Evolutionary conservation across 1,139 yeast species (phyloP).

Genomic region (Geotrichum citri-aurantii): DNA sequence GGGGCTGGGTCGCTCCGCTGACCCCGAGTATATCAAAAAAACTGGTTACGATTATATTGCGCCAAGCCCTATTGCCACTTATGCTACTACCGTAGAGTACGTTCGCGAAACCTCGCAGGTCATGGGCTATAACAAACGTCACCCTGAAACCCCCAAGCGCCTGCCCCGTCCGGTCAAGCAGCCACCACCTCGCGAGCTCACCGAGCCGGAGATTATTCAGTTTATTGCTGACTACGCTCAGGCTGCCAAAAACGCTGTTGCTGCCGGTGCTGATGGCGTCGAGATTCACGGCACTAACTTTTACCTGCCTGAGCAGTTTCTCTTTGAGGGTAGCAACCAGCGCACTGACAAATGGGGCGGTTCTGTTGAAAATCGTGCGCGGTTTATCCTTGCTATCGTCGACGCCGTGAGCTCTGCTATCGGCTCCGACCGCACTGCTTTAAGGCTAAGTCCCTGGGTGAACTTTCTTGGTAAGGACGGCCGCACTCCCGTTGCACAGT

Average conservation of each 20-base stretch:
- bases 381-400: constrained; percentile 49
- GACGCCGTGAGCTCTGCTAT: constrained; percentile 45
- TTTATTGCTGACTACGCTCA: constrained; percentile 33
- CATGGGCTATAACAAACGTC: constrained; percentile 29
- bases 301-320: constrained; percentile 46
- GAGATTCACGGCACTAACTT: constrained; percentile 64
- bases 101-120: constrained; percentile 5
- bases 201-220: constrained; percentile 38
- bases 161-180: constrained; percentile 21
- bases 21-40: constrained; percentile 40
- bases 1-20: constrained; percentile 54
- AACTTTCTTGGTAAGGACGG: constrained; percentile 37
- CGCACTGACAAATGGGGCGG: constrained; percentile 60
- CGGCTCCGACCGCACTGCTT: constrained; percentile 47
- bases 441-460: constrained; percentile 57
- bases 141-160: constrained; percentile 30
- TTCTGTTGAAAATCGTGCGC: constrained; percentile 53
- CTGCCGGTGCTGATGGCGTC: constrained; percentile 59
- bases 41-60: constrained; percentile 32
- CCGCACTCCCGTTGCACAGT: constrained; percentile 28
- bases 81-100: background rate
- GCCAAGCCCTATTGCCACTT: constrained; percentile 31
- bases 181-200: constrained; percentile 34
- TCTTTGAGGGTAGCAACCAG: constrained; percentile 43
- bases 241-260: constrained; percentile 41